Conservation (phyloP, 768 basidiomycete species). For the Trametes maxima region DNA sequence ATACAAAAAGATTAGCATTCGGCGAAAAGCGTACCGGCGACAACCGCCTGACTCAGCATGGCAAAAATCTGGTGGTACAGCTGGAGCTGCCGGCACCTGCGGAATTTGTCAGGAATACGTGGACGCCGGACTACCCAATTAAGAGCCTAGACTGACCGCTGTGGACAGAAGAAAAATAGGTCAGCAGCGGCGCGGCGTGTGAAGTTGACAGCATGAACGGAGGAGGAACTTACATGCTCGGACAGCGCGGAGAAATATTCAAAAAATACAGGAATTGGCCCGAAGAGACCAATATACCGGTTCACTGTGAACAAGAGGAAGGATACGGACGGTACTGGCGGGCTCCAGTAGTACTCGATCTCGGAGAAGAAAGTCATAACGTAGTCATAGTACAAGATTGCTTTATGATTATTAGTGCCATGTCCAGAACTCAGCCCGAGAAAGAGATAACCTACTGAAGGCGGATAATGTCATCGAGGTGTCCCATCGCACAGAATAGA, state of each 20-base stretch:
- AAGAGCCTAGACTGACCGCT: not conserved
- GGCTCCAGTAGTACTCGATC: slow-evolving; percentile 47
- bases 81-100: slow-evolving; percentile 14
- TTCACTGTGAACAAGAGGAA: slow-evolving; percentile 26
- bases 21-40: slow-evolving; percentile 10
- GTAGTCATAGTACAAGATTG: slow-evolving; percentile 47
- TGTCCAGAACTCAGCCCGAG: too few species aligned
- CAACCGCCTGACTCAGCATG: slow-evolving; percentile 4
- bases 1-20: not conserved
- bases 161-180: not conserved
- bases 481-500: slow-evolving; percentile 5
- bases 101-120: not conserved
- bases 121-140: not conserved
- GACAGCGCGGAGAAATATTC: slow-evolving; percentile 10
- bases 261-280: slow-evolving; percentile 26
- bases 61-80: slow-evolving; percentile 12
- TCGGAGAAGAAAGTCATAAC: slow-evolving; percentile 46
- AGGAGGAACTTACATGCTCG: slow-evolving; percentile 7
- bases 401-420: slow-evolving; percentile 11
- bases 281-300: slow-evolving; percentile 29
- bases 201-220: not conserved
- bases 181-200: not conserved
- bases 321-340: slow-evolving; percentile 10
- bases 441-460: not conserved
- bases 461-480: slow-evolving; percentile 9